Evolutionary conservation across 2,329 filamentous ascomycete species (phyloP).

Genomic region (Trichothecium sympodiale): DNA sequence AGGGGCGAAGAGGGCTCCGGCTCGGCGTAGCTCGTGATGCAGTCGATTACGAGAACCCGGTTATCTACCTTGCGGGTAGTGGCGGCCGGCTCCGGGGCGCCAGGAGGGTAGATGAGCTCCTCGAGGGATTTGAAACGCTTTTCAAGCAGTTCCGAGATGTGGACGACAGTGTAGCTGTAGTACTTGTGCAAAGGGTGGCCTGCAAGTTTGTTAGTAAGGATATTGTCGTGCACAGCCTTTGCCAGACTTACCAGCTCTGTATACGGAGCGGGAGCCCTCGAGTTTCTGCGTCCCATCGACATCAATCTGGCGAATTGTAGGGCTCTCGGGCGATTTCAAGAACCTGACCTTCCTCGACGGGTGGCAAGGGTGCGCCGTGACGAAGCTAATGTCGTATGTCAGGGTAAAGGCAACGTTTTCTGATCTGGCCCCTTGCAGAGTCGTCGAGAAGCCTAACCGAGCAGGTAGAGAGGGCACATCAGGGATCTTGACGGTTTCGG

Average conservation of each 20-base stretch:
- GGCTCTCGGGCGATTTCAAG: conserved; percentile 47
- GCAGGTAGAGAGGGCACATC: conserved; percentile 23
- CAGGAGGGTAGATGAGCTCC: conserved; percentile 28
- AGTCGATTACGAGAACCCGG: conserved; percentile 49
- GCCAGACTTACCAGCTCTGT: conserved; percentile 31
- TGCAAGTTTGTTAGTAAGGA: conserved; percentile 14
- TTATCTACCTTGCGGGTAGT: conserved; percentile 8
- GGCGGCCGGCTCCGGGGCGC: conserved; percentile 10
- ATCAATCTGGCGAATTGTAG: conserved; percentile 47
- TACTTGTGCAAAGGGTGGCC: conserved; percentile 54
- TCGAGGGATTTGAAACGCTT: conserved; percentile 33
- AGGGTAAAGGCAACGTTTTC: conserved; percentile 34
- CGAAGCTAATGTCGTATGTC: conserved; percentile 50
- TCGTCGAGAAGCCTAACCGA: conserved; percentile 22
- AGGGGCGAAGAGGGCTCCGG: conserved; percentile 33
- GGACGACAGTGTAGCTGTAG: conserved; percentile 48
- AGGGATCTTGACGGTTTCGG: conserved; percentile 21
- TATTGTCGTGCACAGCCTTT: not conserved
- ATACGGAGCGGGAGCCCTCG: conserved; percentile 33
- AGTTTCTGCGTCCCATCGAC: conserved; percentile 32
- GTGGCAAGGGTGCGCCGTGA: conserved; percentile 55
- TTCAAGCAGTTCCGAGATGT: conserved; percentile 44
- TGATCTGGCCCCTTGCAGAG: conserved; percentile 25
- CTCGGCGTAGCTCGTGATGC: conserved; percentile 41
- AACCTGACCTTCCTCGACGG: conserved; percentile 46